Percentiles rank a stretch among this genome's conserved stretches.
Evolutionary conservation across 163 green algal species (phyloP).

Genomic region (Smithsoniella earleae): DNA sequence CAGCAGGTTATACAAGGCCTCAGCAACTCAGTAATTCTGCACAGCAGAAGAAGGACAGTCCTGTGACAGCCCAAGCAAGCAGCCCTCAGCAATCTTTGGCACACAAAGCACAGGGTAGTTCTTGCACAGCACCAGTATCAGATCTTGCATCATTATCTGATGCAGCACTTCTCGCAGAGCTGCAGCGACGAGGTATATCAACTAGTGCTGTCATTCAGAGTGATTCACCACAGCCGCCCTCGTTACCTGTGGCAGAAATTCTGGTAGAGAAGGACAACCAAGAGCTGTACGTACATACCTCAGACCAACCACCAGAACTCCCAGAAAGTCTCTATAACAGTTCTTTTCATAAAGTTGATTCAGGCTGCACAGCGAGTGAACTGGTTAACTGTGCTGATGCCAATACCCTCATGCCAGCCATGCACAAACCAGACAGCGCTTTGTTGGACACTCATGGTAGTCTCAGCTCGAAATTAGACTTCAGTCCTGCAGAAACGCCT

Average conservation of each 20-base stretch:
- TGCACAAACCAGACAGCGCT: background rate
- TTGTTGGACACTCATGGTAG: background rate
- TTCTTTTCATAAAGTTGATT: too few relatives aligned
- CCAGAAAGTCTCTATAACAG: too few relatives aligned
- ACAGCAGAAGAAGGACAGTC: background rate
- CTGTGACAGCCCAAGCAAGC: background rate
- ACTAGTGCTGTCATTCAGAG: background rate
- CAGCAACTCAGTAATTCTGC: background rate
- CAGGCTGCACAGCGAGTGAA: constrained; percentile 1
- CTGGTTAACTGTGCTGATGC: constrained; percentile 26
- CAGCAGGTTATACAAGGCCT: background rate
- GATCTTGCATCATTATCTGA: constrained; percentile 22
- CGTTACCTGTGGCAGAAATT: background rate
- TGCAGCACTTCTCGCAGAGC: constrained; percentile 27
- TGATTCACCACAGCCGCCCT: background rate
- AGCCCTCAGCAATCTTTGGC: background rate
- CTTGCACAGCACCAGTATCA: constrained; percentile 4
- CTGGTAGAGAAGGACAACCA: background rate
- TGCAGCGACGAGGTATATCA: background rate
- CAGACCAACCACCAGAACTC: too few relatives aligned
- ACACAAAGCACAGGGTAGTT: background rate
- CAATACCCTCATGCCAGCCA: background rate
- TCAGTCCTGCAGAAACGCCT: background rate
- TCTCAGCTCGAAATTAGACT: background rate
- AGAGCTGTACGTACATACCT: too few relatives aligned